These are phyloP conservation scores for Schwanniomyces yamadae DNA, from an alignment of 805 yeast genomes.

Conservation along the genomic window DNA sequence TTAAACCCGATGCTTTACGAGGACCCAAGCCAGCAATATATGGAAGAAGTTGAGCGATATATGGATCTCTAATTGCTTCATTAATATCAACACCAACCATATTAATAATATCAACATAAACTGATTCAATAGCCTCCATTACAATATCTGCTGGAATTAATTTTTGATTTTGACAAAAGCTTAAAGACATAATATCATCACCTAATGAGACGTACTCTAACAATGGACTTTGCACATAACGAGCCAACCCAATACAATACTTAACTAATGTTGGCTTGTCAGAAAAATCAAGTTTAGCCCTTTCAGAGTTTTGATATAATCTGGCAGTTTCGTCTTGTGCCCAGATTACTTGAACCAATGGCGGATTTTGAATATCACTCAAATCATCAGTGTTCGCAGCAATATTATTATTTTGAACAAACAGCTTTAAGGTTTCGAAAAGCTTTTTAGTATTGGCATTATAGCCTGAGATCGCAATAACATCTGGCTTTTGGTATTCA, in stretches of 20 bases:
- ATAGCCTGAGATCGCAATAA: slow-evolving; percentile 85
- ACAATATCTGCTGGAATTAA: slow-evolving; percentile 65
- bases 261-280: slow-evolving; percentile 78
- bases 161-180: slow-evolving; percentile 71
- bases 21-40: slow-evolving; percentile 93
- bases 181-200: slow-evolving; percentile 66
- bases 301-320: slow-evolving; percentile 73
- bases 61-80: slow-evolving; percentile 76
- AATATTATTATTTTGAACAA: slow-evolving; percentile 56
- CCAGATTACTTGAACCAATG: slow-evolving; percentile 68
- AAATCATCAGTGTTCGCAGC: slow-evolving; percentile 50
- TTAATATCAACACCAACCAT: slow-evolving; percentile 93
- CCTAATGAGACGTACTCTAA: slow-evolving; percentile 82
- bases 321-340: slow-evolving; percentile 93
- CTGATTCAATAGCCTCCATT: slow-evolving; percentile 67
- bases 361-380: slow-evolving; percentile 39
- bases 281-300: slow-evolving; percentile 76
- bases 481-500: slow-evolving; percentile 66
- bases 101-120: slow-evolving; percentile 86
- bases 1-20: slow-evolving; percentile 84
- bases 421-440: slow-evolving; percentile 52
- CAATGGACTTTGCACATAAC: slow-evolving; percentile 91
- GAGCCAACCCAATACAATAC: slow-evolving; percentile 85
- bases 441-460: slow-evolving; percentile 69
- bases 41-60: slow-evolving; percentile 67